Evolutionary conservation across 1,139 yeast species (phyloP).

Genomic region (Kodamaea anthophila): DNA sequence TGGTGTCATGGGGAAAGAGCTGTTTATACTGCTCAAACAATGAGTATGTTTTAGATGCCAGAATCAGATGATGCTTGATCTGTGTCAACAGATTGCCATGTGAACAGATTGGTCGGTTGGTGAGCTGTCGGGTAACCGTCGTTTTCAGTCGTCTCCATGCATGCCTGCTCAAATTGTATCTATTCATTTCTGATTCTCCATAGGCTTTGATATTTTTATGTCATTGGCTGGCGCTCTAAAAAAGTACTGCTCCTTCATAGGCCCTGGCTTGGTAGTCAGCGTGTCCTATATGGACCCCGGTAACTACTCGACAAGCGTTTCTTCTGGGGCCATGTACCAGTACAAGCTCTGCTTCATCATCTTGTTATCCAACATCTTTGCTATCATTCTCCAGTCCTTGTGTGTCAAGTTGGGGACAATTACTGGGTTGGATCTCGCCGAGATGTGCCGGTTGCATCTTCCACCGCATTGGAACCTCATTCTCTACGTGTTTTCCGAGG

Average conservation of each 20-base stretch:
- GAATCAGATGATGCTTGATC: too few relatives aligned
- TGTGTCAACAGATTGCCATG: too few relatives aligned
- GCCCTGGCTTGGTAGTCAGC: slow-evolving; percentile 73
- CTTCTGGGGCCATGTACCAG: slow-evolving; percentile 69
- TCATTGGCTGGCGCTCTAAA: slow-evolving; percentile 12
- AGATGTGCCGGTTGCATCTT: slow-evolving; percentile 62
- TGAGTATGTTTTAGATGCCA: slow-evolving; percentile 1
- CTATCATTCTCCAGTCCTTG: slow-evolving; percentile 63
- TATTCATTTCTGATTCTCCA: too few relatives aligned
- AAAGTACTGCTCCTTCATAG: slow-evolving; percentile 59
- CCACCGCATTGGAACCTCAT: slow-evolving; percentile 53
- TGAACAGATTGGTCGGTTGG: too few relatives aligned
- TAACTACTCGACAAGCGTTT: slow-evolving; percentile 72
- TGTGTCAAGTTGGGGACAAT: slow-evolving; percentile 76
- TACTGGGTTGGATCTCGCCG: slow-evolving; percentile 85
- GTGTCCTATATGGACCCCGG: slow-evolving; percentile 84
- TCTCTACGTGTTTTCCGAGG: slow-evolving; percentile 71
- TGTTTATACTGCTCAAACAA: slow-evolving; percentile 9
- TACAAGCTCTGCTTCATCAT: slow-evolving; percentile 60
- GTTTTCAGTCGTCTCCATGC: too few relatives aligned
- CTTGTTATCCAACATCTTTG: slow-evolving; percentile 61
- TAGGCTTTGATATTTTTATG: too few relatives aligned
- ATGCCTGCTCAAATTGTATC: too few relatives aligned
- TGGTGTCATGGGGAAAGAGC: slow-evolving; percentile 24
- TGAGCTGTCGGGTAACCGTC: too few relatives aligned